These are phyloP conservation scores for Colletotrichum godetiae DNA, from an alignment of 2,329 filamentous ascomycete genomes.

Conservation along the genomic window DNA sequence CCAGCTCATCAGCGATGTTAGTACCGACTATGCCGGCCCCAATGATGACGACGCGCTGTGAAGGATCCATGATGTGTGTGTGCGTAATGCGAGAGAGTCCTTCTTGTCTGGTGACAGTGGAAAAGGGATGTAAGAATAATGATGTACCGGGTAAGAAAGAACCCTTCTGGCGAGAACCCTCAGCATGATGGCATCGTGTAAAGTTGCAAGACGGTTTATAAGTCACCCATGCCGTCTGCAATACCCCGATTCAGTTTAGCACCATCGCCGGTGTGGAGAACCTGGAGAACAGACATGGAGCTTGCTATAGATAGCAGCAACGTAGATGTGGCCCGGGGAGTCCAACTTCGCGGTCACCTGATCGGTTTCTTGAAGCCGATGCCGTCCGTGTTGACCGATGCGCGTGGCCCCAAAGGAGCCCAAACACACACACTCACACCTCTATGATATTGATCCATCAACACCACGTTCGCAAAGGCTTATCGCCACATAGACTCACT, in stretches of 20 bases:
- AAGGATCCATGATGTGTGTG: constrained; percentile 43
- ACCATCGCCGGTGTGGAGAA: constrained; percentile 4
- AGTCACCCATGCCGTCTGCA: constrained; percentile 2
- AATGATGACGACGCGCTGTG: constrained; percentile 66
- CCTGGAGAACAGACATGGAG: background rate
- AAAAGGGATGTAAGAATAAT: background rate
- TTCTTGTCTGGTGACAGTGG: background rate
- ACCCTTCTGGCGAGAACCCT: background rate
- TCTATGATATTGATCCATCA: background rate
- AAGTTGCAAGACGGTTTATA: constrained; percentile 14
- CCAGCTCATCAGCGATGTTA: constrained; percentile 73
- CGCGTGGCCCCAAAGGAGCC: constrained; percentile 16
- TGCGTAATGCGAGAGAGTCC: background rate
- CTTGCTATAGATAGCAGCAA: constrained; percentile 14
- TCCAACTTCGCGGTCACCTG: constrained; percentile 36
- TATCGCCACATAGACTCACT: constrained; percentile 19
- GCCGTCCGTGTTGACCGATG: constrained; percentile 21
- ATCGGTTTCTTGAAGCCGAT: constrained; percentile 37
- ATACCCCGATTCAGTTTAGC: constrained; percentile 16
- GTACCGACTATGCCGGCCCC: constrained; percentile 74
- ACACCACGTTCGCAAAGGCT: background rate
- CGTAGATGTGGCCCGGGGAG: constrained; percentile 3
- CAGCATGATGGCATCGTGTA: background rate
- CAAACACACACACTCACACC: background rate
- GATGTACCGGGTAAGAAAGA: background rate